These are phyloP conservation scores for Dipteronia dyeriana DNA, from an alignment of 345 rosid species.

Conservation along the genomic window DNA sequence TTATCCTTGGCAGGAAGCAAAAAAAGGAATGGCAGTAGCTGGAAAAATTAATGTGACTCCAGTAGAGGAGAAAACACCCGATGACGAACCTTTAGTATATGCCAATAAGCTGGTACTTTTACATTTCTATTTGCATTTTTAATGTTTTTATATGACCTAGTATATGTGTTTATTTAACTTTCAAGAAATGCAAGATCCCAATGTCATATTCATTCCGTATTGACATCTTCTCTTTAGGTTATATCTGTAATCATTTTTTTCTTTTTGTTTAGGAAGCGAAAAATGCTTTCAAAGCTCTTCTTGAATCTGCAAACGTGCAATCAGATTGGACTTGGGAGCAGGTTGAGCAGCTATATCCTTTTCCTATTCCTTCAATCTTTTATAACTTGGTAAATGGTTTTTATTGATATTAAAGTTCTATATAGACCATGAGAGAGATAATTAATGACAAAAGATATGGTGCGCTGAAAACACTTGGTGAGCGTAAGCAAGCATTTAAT, in stretches of 20 bases:
- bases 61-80: conserved; percentile 62
- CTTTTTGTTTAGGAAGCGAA: conserved; percentile 74
- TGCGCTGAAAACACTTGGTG: conserved; percentile 91
- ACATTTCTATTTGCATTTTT: background rate
- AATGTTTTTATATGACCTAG: background rate
- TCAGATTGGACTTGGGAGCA: conserved; percentile 99
- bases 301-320: conserved; percentile 82
- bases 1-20: conserved; percentile 53
- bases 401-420: conserved; percentile 30
- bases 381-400: conserved; percentile 18
- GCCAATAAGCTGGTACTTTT: conserved; percentile 76
- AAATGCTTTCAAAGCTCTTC: conserved; percentile 92
- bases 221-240: background rate
- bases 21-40: conserved; percentile 49
- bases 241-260: conserved; percentile 2
- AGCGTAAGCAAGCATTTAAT: conserved; percentile 97
- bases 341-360: conserved; percentile 42
- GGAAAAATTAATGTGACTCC: conserved; percentile 58
- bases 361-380: conserved; percentile 11
- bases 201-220: conserved; percentile 1
- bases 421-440: conserved; percentile 83
- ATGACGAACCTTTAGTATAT: conserved; percentile 77
- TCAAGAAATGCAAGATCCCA: background rate
- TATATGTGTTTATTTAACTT: background rate
- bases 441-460: conserved; percentile 84